Conservation (phyloP, 495 filamentous ascomycete species). For the Letharia columbiana region DNA sequence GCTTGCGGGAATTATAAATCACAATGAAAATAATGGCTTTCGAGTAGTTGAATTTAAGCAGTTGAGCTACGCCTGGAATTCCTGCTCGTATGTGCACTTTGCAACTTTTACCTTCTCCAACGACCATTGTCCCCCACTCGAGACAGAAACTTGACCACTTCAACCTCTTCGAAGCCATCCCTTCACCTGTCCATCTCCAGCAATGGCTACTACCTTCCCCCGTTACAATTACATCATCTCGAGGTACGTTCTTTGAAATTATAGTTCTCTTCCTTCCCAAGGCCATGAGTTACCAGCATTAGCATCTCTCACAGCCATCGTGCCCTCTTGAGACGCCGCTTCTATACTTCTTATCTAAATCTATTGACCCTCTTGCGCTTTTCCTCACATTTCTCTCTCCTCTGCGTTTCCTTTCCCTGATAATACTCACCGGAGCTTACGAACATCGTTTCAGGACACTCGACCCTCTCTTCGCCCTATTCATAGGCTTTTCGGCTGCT, state of each 20-base stretch:
- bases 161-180: background rate
- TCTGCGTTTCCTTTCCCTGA: background rate
- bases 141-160: background rate
- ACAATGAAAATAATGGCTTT: background rate
- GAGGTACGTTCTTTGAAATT: background rate
- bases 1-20: background rate
- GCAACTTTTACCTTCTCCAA: background rate
- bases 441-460: slow-evolving; percentile 42
- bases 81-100: background rate
- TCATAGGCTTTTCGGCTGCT: slow-evolving; percentile 62
- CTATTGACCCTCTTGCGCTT: background rate
- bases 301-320: background rate
- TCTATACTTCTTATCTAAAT: background rate
- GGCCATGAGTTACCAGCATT: background rate
- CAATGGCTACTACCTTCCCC: slow-evolving; percentile 12
- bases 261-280: background rate
- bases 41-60: background rate
- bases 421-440: background rate
- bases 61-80: background rate
- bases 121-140: background rate
- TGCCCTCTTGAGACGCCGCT: background rate
- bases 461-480: slow-evolving; percentile 81
- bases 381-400: background rate
- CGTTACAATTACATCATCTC: slow-evolving; percentile 21
- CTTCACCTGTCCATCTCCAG: background rate